Evolutionary conservation across 495 filamentous ascomycete species (phyloP).

Genomic region (Aspergillus asperescens): DNA sequence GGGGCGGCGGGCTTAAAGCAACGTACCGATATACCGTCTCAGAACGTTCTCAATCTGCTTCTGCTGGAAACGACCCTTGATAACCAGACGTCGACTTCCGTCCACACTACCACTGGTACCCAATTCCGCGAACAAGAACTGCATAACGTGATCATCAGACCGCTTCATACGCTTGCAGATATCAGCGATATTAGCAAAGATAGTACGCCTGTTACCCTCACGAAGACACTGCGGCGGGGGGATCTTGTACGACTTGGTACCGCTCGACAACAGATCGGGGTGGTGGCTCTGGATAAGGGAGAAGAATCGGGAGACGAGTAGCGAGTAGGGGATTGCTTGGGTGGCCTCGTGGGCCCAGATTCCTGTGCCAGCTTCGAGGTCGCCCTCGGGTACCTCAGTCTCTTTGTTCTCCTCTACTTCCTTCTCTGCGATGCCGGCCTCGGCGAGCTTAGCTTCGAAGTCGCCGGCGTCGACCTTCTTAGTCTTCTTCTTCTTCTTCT

Average conservation of each 20-base stretch:
- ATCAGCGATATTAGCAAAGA: slow-evolving; percentile 95
- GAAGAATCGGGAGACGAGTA: slow-evolving; percentile 87
- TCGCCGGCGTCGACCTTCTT: slow-evolving; percentile 66
- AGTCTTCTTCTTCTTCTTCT: slow-evolving; percentile 95
- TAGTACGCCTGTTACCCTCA: slow-evolving; percentile 99
- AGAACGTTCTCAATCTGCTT: slow-evolving; percentile 96
- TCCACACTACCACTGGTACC: slow-evolving; percentile 93
- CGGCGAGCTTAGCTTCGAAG: slow-evolving; percentile 75
- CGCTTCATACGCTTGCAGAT: slow-evolving; percentile 95
- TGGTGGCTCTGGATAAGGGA: slow-evolving; percentile 85
- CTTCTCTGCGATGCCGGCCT: slow-evolving; percentile 58
- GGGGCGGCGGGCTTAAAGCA: background rate
- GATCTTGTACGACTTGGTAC: slow-evolving; percentile 94
- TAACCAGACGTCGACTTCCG: slow-evolving; percentile 86
- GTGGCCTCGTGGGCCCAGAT: slow-evolving; percentile 83
- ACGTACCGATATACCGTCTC: slow-evolving; percentile 86
- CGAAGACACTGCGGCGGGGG: slow-evolving; percentile 97
- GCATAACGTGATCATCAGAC: slow-evolving; percentile 91
- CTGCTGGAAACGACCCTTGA: slow-evolving; percentile 98
- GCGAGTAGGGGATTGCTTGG: slow-evolving; percentile 71
- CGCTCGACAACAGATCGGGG: slow-evolving; percentile 83
- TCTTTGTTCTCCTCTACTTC: slow-evolving; percentile 43
- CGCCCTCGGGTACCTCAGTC: slow-evolving; percentile 57
- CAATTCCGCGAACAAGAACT: slow-evolving; percentile 96
- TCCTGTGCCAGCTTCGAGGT: slow-evolving; percentile 84